Conservation (phyloP, 129 eudicot genomes). For the Lonicera japonica region DNA sequence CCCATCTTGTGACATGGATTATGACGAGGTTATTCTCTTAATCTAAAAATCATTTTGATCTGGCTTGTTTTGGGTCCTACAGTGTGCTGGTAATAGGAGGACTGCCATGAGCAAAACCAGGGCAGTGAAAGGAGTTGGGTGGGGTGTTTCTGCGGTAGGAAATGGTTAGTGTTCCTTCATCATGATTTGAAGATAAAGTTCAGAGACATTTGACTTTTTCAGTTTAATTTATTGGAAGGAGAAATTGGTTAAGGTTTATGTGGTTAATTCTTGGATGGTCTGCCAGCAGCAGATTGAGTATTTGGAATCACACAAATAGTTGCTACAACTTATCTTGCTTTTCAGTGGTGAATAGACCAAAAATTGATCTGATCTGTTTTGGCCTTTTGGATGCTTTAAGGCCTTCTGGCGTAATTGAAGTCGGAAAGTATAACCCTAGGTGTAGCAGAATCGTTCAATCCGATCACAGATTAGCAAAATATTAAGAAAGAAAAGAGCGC, state of each 20-base stretch:
- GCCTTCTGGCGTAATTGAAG: neutral
- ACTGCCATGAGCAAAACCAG: conserved; percentile 96
- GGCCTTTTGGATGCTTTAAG: neutral
- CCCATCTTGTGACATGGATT: neutral
- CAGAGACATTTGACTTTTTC: neutral
- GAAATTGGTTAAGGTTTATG: too few species aligned
- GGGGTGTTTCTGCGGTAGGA: conserved; percentile 92
- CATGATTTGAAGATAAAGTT: neutral
- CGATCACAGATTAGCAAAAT: too few species aligned
- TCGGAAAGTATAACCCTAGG: too few species aligned
- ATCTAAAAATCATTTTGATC: neutral
- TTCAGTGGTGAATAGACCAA: neutral
- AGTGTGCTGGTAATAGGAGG: conserved; percentile 99
- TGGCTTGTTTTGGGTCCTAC: conserved; percentile 16
- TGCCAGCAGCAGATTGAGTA: too few species aligned
- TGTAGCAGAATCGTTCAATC: too few species aligned
- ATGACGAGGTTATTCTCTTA: neutral
- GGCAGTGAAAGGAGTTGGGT: conserved; percentile 96
- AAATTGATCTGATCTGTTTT: neutral
- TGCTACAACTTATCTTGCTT: neutral
- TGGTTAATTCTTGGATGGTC: too few species aligned
- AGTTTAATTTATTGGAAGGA: neutral
- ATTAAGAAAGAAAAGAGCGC: too few species aligned
- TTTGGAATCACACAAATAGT: neutral
- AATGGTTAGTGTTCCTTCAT: conserved; percentile 51